A percentile compares a stretch with the other conserved stretches of the same genome.
Conservation (phyloP, 805 yeast species). For the Suhomyces sp. region DNA sequence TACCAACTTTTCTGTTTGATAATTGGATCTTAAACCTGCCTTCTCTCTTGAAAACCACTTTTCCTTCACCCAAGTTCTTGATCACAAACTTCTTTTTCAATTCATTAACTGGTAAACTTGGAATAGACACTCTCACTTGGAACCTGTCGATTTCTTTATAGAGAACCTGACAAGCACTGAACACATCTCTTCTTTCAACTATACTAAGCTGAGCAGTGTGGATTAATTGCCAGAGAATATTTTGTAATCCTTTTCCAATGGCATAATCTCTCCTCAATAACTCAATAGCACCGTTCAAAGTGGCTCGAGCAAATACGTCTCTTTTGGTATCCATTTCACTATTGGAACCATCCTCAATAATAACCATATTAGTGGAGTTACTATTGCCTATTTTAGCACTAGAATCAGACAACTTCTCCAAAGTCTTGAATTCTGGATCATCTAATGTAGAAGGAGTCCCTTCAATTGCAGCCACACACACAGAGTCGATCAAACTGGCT, state of each 20-base stretch:
- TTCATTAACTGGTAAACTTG: slow-evolving; percentile 50
- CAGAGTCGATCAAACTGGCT: slow-evolving; percentile 43
- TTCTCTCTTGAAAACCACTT: slow-evolving; percentile 59
- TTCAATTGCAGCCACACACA: slow-evolving; percentile 65
- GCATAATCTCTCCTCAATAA: slow-evolving; percentile 58
- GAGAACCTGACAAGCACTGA: slow-evolving; percentile 63
- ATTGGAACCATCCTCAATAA: slow-evolving; percentile 52
- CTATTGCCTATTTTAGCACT: slow-evolving; percentile 14
- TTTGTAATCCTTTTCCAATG: slow-evolving; percentile 54
- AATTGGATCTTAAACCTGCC: slow-evolving; percentile 55
- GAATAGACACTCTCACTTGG: slow-evolving; percentile 61
- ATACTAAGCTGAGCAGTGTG: slow-evolving; percentile 60
- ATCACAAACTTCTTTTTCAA: slow-evolving; percentile 59
- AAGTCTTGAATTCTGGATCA: slow-evolving; percentile 58
- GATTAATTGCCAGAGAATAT: slow-evolving; percentile 65
- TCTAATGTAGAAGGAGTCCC: slow-evolving; percentile 59
- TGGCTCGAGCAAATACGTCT: slow-evolving; percentile 62
- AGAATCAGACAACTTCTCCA: slow-evolving; percentile 23
- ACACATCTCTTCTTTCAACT: slow-evolving; percentile 57
- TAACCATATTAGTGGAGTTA: slow-evolving; percentile 43
- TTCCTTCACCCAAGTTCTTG: slow-evolving; percentile 48
- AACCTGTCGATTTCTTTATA: slow-evolving; percentile 60
- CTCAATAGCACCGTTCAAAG: slow-evolving; percentile 64
- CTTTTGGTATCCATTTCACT: slow-evolving; percentile 50
- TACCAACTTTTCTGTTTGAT: slow-evolving; percentile 20